Percentiles rank a stretch among this genome's conserved stretches.
These are phyloP conservation scores for Neurospora intermedia DNA, from an alignment of 495 filamentous ascomycete genomes.

Conservation along the genomic window DNA sequence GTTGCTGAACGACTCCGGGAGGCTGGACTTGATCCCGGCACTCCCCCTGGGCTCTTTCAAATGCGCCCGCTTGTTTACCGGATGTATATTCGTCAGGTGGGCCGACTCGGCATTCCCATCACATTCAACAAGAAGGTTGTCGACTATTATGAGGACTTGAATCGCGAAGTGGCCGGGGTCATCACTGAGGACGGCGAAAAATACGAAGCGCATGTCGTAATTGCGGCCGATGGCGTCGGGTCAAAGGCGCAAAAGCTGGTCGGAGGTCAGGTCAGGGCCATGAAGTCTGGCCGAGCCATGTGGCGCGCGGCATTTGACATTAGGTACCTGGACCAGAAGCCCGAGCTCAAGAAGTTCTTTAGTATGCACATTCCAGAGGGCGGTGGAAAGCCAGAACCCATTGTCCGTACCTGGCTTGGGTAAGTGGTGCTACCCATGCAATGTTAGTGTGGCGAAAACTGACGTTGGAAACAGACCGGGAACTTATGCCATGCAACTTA, in stretches of 20 bases:
- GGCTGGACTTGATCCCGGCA: conserved; percentile 25
- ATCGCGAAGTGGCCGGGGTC: conserved; percentile 30
- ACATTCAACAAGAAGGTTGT: conserved; percentile 42
- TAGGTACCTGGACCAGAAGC: conserved; percentile 29
- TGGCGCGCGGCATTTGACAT: conserved; percentile 38
- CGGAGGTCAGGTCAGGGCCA: conserved; percentile 38
- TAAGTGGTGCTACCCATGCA: conserved; percentile 9
- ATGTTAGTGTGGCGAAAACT: not conserved
- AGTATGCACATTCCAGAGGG: conserved; percentile 24
- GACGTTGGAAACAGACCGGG: conserved; percentile 25
- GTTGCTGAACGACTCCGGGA: conserved; percentile 32
- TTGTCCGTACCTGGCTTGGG: conserved; percentile 33
- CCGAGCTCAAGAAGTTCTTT: conserved; percentile 34
- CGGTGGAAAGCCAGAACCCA: conserved; percentile 26
- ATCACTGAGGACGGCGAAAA: conserved; percentile 37
- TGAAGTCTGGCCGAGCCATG: conserved; percentile 40
- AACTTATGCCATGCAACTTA: conserved; percentile 41
- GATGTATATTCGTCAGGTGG: conserved; percentile 44
- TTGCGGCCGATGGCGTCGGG: conserved; percentile 51
- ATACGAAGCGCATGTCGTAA: conserved; percentile 44
- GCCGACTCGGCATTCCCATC: conserved; percentile 39
- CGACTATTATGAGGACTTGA: conserved; percentile 39
- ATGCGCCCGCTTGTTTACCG: conserved; percentile 44
- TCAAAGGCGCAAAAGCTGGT: conserved; percentile 39
- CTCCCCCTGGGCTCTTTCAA: conserved; percentile 30